Evolutionary conservation across 2,329 filamentous ascomycete genomes (phyloP).

Genomic region (Sporothrix pallida): DNA sequence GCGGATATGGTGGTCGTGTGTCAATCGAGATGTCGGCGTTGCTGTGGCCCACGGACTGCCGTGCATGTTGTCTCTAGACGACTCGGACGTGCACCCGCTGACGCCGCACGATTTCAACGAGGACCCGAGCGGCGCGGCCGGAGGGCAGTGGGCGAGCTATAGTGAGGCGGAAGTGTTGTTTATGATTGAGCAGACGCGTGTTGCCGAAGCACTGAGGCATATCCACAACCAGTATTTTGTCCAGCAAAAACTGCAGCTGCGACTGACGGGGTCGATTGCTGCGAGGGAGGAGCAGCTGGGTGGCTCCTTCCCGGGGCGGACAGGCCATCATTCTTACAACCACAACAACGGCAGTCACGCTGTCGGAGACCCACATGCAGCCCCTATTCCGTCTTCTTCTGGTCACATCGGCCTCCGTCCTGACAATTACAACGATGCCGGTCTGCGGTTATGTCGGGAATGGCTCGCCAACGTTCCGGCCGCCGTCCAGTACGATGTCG

Average conservation of each 20-base stretch:
- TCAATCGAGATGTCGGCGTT: slow-evolving; percentile 35
- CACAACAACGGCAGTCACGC: neutral
- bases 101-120: slow-evolving; percentile 35
- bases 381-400: neutral
- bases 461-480: slow-evolving; percentile 23
- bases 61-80: slow-evolving; percentile 32
- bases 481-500: slow-evolving; percentile 31
- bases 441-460: slow-evolving; percentile 23
- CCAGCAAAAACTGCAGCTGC: slow-evolving; percentile 29
- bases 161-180: slow-evolving; percentile 28
- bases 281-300: slow-evolving; percentile 26
- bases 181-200: slow-evolving; percentile 32
- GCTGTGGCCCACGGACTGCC: slow-evolving; percentile 36
- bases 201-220: slow-evolving; percentile 20
- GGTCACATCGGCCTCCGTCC: neutral
- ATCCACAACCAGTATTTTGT: slow-evolving; percentile 33
- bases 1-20: slow-evolving; percentile 36
- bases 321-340: neutral
- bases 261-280: slow-evolving; percentile 26
- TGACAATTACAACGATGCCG: slow-evolving; percentile 30
- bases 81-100: slow-evolving; percentile 35
- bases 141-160: slow-evolving; percentile 25
- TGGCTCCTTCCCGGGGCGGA: neutral
- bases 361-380: neutral
- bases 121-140: slow-evolving; percentile 19